Evolutionary conservation across 2,329 filamentous ascomycete species (phyloP).

Genomic region (Nigrospora osmanthi): DNA sequence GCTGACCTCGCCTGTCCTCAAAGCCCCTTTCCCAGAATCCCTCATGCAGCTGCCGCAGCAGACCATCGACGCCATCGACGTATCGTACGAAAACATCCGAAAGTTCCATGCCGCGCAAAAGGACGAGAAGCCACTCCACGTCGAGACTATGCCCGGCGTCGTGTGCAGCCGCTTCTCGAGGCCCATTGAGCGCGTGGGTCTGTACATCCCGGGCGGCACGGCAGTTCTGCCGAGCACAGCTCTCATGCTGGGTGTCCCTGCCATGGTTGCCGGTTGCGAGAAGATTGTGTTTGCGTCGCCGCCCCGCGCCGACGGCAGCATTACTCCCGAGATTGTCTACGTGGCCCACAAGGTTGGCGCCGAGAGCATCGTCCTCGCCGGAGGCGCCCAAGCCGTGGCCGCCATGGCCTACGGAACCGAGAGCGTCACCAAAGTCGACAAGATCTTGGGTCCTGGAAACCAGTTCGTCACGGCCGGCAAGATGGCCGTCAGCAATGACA

Average conservation of each 20-base stretch:
- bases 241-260: conserved; percentile 95
- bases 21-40: conserved; percentile 76
- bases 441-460: conserved; percentile 95
- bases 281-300: conserved; percentile 92
- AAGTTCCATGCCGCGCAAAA: conserved; percentile 91
- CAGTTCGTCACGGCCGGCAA: conserved; percentile 98
- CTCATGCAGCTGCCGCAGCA: conserved; percentile 81
- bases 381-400: conserved; percentile 90
- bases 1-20: conserved; percentile 79
- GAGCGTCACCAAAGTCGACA: conserved; percentile 92
- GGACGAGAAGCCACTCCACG: conserved; percentile 70
- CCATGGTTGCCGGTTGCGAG: conserved; percentile 94
- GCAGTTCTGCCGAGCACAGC: conserved; percentile 96
- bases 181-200: conserved; percentile 89
- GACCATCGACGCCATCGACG: conserved; percentile 85
- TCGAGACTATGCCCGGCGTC: conserved; percentile 98
- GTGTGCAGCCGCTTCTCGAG: conserved; percentile 88
- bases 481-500: conserved; percentile 97
- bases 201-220: conserved; percentile 93
- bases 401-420: conserved; percentile 97
- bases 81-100: conserved; percentile 88
- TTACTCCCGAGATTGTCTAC: conserved; percentile 96
- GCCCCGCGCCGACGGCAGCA: conserved; percentile 77
- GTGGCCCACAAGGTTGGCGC: conserved; percentile 94
- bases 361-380: conserved; percentile 90